phyloP scores from a whole-genome alignment of 1,139 yeast genomes.

The Meyerozyma sp. region DNA sequence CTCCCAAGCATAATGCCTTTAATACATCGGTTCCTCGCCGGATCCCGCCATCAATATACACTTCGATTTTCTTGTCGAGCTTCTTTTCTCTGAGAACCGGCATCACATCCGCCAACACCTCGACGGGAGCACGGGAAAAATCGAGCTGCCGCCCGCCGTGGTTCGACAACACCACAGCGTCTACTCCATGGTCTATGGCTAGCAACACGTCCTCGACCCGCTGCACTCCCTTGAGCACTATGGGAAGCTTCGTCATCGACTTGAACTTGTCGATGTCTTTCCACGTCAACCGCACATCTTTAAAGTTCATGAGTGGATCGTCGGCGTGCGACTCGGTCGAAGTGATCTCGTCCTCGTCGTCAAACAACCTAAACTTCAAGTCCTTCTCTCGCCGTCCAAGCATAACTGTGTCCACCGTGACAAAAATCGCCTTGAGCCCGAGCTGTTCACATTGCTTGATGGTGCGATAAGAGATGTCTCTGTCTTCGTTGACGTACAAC shows the following conservation, averaged over 20 bases:
- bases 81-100: too few species aligned
- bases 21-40: too few species aligned
- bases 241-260: slow-evolving; percentile 47
- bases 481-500: slow-evolving; percentile 69
- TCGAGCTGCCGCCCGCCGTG: slow-evolving; percentile 9
- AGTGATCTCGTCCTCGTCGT: too few species aligned
- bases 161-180: slow-evolving; percentile 6
- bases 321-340: too few species aligned
- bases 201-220: slow-evolving; percentile 6
- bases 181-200: slow-evolving; percentile 5
- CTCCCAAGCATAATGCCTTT: too few species aligned
- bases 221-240: slow-evolving; percentile 6
- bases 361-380: slow-evolving; percentile 10
- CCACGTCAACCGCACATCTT: slow-evolving; percentile 4
- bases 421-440: slow-evolving; percentile 22
- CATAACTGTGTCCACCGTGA: slow-evolving; percentile 22
- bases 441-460: slow-evolving; percentile 15
- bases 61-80: too few species aligned
- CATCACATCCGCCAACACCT: slow-evolving; percentile 5
- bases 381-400: slow-evolving; percentile 19
- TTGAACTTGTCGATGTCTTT: slow-evolving; percentile 85
- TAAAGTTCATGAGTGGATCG: background rate
- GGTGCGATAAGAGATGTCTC: slow-evolving; percentile 18
- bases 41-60: too few species aligned
- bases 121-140: slow-evolving; percentile 6